Conservation (phyloP, 495 filamentous ascomycete genomes). For the Niebla homalea region DNA sequence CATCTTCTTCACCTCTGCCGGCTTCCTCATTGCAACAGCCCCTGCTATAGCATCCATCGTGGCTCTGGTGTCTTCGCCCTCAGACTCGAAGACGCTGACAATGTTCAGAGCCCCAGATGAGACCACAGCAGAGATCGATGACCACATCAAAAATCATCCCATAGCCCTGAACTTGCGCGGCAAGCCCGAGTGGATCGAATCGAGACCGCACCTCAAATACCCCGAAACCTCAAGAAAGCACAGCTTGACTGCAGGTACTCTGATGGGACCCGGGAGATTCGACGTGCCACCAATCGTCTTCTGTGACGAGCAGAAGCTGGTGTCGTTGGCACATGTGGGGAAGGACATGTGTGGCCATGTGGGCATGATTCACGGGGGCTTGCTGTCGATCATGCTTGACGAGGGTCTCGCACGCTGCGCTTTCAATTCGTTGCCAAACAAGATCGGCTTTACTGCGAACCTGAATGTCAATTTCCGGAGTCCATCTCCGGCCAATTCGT, state of each 20-base stretch:
- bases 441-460: conserved; percentile 81
- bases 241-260: conserved; percentile 71
- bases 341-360: conserved; percentile 77
- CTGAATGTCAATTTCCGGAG: conserved; percentile 79
- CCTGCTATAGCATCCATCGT: conserved; percentile 13
- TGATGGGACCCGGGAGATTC: conserved; percentile 63
- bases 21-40: conserved; percentile 14
- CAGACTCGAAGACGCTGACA: conserved; percentile 59
- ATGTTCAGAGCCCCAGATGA: conserved; percentile 53
- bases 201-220: conserved; percentile 78
- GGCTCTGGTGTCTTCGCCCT: conserved; percentile 24
- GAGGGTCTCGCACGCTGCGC: conserved; percentile 85
- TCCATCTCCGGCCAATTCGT: conserved; percentile 64
- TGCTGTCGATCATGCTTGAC: conserved; percentile 84
- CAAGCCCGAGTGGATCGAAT: conserved; percentile 56
- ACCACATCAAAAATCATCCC: conserved; percentile 62
- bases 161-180: conserved; percentile 50
- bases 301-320: conserved; percentile 52
- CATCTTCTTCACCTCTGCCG: conserved; percentile 15
- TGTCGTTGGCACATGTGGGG: conserved; percentile 70
- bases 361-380: conserved; percentile 81
- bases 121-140: conserved; percentile 48
- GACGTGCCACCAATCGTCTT: conserved; percentile 74
- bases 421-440: conserved; percentile 78
- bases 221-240: conserved; percentile 49